phyloP scores from a whole-genome alignment of 176 grass and related monocot genomes.

The Lolium perenne region DNA sequence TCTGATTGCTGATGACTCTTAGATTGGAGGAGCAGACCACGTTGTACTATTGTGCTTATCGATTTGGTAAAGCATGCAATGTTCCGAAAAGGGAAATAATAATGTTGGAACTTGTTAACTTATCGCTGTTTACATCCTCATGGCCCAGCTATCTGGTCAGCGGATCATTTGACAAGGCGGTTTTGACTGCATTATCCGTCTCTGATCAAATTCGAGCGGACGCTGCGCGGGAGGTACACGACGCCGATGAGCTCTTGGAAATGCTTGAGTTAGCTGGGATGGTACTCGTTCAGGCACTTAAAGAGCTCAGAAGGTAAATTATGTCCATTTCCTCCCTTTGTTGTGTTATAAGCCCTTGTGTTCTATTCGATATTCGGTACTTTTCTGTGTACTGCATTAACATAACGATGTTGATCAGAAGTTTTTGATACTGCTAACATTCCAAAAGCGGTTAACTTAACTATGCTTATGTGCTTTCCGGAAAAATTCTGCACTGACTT shows the following conservation, averaged over 20 bases:
- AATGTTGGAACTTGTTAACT: neutral
- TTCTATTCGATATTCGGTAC: neutral
- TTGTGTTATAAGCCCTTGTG: neutral
- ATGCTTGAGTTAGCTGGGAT: slow-evolving; percentile 53
- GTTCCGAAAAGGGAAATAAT: neutral
- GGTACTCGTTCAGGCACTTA: slow-evolving; percentile 58
- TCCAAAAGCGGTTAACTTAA: neutral
- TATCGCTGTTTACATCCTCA: neutral
- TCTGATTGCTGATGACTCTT: neutral
- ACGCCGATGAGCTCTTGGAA: slow-evolving; percentile 36
- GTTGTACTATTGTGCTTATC: neutral
- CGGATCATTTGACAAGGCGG: slow-evolving; percentile 43
- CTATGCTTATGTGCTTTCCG: neutral
- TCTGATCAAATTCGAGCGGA: slow-evolving; percentile 17
- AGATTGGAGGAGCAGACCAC: neutral
- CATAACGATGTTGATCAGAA: slow-evolving; percentile 4
- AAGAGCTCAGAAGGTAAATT: slow-evolving; percentile 55
- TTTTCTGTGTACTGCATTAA: neutral
- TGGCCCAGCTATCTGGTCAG: slow-evolving; percentile 51
- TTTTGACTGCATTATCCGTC: slow-evolving; percentile 19
- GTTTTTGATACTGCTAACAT: neutral
- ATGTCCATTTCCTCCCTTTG: neutral
- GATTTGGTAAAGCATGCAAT: neutral
- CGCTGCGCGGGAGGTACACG: neutral
- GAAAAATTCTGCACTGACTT: neutral